Percentiles rank a stretch among this genome's conserved stretches.
Conservation (phyloP, 1,284 basidiomycete genomes). For the Sparassis latifolia region DNA sequence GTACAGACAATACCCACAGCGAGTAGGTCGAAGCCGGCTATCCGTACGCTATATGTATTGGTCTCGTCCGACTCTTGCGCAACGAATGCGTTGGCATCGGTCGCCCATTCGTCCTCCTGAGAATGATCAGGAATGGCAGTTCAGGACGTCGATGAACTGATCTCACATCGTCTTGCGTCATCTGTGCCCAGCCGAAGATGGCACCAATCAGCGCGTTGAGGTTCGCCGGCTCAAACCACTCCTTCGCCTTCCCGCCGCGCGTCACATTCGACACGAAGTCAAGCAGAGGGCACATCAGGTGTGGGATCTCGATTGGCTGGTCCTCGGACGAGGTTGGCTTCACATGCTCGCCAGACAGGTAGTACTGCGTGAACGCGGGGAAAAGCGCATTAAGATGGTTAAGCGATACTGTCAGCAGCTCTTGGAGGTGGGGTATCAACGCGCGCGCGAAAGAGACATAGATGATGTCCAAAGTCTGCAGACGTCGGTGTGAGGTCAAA, state of each 20-base stretch:
- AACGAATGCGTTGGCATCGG: slow-evolving; percentile 87
- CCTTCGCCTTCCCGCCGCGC: slow-evolving; percentile 55
- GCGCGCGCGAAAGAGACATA: slow-evolving; percentile 72
- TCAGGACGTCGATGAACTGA: neutral
- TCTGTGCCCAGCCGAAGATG: slow-evolving; percentile 75
- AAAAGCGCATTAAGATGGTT: slow-evolving; percentile 62
- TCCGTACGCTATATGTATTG: slow-evolving; percentile 74
- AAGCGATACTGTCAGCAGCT: slow-evolving; percentile 57
- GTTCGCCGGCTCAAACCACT: slow-evolving; percentile 53
- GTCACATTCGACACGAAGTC: slow-evolving; percentile 71
- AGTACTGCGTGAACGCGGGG: slow-evolving; percentile 62
- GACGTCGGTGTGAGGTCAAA: neutral
- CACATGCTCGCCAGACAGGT: slow-evolving; percentile 48
- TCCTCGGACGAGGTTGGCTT: slow-evolving; percentile 63
- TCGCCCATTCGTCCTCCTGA: slow-evolving; percentile 88
- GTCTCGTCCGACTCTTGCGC: slow-evolving; percentile 94
- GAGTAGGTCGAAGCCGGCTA: slow-evolving; percentile 81
- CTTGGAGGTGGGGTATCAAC: slow-evolving; percentile 53
- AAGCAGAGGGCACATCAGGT: slow-evolving; percentile 72
- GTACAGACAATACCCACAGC: slow-evolving; percentile 41
- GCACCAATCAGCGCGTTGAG: slow-evolving; percentile 50
- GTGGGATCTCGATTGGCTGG: slow-evolving; percentile 69
- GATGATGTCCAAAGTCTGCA: slow-evolving; percentile 67
- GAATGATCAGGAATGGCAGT: neutral
- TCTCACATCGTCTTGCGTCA: slow-evolving; percentile 83